phyloP scores from a whole-genome alignment of 108 stramenopile species.

The Fragilaria crotonensis region DNA sequence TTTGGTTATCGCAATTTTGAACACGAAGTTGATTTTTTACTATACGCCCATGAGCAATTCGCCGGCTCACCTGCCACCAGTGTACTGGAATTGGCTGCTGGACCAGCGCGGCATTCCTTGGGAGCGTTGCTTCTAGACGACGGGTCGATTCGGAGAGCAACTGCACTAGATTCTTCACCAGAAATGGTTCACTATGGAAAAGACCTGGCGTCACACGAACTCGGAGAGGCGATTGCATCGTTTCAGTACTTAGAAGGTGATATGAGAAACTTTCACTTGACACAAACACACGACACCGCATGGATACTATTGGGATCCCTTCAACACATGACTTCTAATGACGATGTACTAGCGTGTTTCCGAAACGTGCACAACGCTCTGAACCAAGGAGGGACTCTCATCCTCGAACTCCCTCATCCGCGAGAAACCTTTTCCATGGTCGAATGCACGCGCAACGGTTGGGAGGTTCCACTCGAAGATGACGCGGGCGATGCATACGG shows the following conservation, averaged over 20 bases:
- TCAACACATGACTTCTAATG: slow-evolving; percentile 71
- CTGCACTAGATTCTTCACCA: slow-evolving; percentile 57
- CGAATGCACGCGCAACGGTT: slow-evolving; percentile 70
- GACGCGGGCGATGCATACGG: slow-evolving; percentile 48
- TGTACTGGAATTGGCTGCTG: slow-evolving; percentile 72
- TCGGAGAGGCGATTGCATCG: slow-evolving; percentile 3
- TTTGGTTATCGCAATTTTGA: slow-evolving; percentile 76
- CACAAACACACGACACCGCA: slow-evolving; percentile 33
- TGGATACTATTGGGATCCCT: slow-evolving; percentile 77
- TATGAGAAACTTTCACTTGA: slow-evolving; percentile 43
- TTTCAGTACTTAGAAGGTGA: slow-evolving; percentile 53
- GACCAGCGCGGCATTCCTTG: slow-evolving; percentile 77
- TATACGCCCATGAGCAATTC: slow-evolving; percentile 40
- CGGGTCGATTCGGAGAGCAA: background rate
- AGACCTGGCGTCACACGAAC: slow-evolving; percentile 41
- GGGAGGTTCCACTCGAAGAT: slow-evolving; percentile 66
- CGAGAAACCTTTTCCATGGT: slow-evolving; percentile 74
- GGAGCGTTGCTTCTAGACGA: slow-evolving; percentile 28
- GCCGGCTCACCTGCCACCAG: slow-evolving; percentile 12
- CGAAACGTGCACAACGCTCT: slow-evolving; percentile 29
- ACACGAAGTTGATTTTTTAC: slow-evolving; percentile 71
- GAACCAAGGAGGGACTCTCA: slow-evolving; percentile 42
- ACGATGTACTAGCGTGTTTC: slow-evolving; percentile 63
- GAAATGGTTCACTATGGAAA: slow-evolving; percentile 65
- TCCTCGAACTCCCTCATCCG: slow-evolving; percentile 79